Conservation (phyloP, 192 early-diverging fungal species). For the Thoreauomyces humboldtii region DNA sequence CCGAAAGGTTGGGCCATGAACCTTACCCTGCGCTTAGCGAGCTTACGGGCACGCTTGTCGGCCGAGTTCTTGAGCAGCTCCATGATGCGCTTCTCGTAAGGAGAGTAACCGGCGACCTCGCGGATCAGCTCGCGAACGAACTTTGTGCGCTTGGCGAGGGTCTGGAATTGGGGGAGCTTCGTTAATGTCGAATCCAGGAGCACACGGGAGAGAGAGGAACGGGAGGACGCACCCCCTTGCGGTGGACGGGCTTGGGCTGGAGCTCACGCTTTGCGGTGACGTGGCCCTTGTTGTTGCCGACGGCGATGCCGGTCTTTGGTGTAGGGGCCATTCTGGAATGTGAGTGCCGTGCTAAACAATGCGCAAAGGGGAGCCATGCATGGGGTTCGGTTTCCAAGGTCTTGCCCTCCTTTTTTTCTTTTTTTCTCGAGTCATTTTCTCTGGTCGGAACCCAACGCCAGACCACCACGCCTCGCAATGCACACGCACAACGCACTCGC, state of each 20-base stretch:
- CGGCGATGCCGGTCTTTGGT: conserved; percentile 77
- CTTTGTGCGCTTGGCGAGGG: conserved; percentile 71
- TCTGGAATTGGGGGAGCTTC: too few relatives aligned
- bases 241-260: conserved; percentile 67
- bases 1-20: too few relatives aligned
- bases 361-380: too few relatives aligned
- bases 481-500: too few relatives aligned
- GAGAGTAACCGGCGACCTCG: conserved; percentile 96
- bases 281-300: conserved; percentile 93
- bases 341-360: too few relatives aligned
- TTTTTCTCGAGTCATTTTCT: too few relatives aligned
- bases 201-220: too few relatives aligned
- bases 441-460: too few relatives aligned
- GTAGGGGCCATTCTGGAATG: conserved; percentile 15
- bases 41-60: conserved; percentile 99
- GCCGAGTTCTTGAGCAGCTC: conserved; percentile 99
- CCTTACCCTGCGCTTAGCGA: conserved; percentile 88
- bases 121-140: conserved; percentile 94
- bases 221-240: conserved; percentile 90
- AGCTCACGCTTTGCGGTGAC: conserved; percentile 72
- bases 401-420: too few relatives aligned
- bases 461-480: too few relatives aligned
- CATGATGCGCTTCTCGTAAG: conserved; percentile 99
- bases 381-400: too few relatives aligned
- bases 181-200: too few relatives aligned